Evolutionary conservation across 768 basidiomycete genomes (phyloP).

Genomic region (Naganishia vishniacii): DNA sequence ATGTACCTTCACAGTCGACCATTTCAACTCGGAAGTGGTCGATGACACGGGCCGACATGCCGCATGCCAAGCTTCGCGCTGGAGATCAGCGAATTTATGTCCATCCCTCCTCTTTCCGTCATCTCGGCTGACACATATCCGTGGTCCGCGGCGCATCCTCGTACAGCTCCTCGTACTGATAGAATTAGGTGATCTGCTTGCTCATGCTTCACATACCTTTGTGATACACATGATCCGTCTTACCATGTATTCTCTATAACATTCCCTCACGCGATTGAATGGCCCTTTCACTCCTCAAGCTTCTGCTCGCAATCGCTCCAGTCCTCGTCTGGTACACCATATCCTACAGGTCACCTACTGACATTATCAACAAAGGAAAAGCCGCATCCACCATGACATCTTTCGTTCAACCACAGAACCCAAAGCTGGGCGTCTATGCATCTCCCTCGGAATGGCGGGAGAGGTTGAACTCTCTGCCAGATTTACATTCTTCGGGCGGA

Average conservation of each 20-base stretch:
- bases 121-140: too few relatives aligned
- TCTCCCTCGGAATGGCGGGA: constrained; percentile 12
- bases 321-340: constrained; percentile 6
- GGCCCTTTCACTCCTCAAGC: constrained; percentile 4
- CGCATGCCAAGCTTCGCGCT: too few relatives aligned
- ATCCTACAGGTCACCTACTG: background rate
- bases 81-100: too few relatives aligned
- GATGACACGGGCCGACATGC: too few relatives aligned
- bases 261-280: constrained; percentile 1
- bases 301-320: background rate
- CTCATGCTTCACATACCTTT: too few relatives aligned
- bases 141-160: too few relatives aligned
- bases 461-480: background rate
- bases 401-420: constrained; percentile 7
- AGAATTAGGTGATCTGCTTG: background rate
- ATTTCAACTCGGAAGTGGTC: too few relatives aligned
- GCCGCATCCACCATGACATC: background rate
- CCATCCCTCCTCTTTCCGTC: too few relatives aligned
- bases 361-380: background rate
- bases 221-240: background rate
- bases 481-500: background rate
- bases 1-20: too few relatives aligned
- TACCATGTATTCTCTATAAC: too few relatives aligned
- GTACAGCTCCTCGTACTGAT: too few relatives aligned
- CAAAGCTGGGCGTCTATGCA: constrained; percentile 6